phyloP scores from a whole-genome alignment of 2,329 filamentous ascomycete species.

The Leptosphaerulina australis region DNA sequence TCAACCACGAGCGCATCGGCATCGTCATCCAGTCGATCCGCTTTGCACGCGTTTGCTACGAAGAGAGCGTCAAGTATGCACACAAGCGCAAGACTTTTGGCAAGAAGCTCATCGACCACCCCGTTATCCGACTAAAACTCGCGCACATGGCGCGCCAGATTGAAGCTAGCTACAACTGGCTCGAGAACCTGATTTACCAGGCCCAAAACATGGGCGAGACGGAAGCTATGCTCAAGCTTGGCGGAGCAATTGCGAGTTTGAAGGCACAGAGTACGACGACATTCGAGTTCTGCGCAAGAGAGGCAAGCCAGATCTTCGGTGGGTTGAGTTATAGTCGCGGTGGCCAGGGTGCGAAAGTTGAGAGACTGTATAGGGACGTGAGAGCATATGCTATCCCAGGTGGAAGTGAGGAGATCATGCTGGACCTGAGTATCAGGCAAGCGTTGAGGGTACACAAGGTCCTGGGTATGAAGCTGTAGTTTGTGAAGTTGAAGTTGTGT shows the following conservation, averaged over 20 bases:
- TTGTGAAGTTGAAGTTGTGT: neutral
- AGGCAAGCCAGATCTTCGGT: conserved; percentile 97
- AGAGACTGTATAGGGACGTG: conserved; percentile 92
- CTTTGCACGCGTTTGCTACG: conserved; percentile 95
- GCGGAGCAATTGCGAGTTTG: conserved; percentile 88
- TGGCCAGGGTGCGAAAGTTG: conserved; percentile 93
- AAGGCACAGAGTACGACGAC: conserved; percentile 94
- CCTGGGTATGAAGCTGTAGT: conserved; percentile 94
- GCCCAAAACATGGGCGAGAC: conserved; percentile 91
- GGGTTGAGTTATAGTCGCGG: conserved; percentile 90
- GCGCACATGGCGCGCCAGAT: conserved; percentile 98
- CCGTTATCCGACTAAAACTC: conserved; percentile 96
- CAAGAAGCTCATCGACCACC: conserved; percentile 94
- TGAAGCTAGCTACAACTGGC: conserved; percentile 95
- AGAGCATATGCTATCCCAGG: conserved; percentile 94
- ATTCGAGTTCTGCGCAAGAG: conserved; percentile 96
- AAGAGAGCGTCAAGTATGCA: conserved; percentile 94
- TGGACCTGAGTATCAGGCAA: conserved; percentile 93
- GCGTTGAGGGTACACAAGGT: conserved; percentile 85
- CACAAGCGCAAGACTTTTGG: conserved; percentile 97
- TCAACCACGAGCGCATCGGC: conserved; percentile 98
- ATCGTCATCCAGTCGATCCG: conserved; percentile 98
- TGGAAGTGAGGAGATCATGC: conserved; percentile 97
- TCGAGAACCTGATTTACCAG: conserved; percentile 94
- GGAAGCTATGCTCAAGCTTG: conserved; percentile 94